Base-by-base conservation (phyloP, 2,329 filamentous ascomycete genomes). In the Echinosphaeria canescens region DNA sequence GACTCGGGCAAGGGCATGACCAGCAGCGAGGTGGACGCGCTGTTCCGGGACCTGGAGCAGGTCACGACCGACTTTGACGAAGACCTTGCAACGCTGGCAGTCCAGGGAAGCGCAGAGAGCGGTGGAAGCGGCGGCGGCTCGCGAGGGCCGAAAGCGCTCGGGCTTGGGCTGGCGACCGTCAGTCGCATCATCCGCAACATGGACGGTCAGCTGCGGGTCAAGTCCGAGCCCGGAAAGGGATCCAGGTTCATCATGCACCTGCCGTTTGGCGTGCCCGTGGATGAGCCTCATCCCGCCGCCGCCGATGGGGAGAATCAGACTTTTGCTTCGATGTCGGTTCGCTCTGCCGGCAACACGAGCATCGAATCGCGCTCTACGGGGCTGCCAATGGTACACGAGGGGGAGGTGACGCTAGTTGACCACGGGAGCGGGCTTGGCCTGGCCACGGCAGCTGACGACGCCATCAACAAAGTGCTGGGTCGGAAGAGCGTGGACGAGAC, bases 111-210 rank as follows among this genome's bases (percentile, higher is more conserved):
- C n/a, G n/a, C n/a, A n/a, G n/a, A n/a, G n/a, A n/a, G n/a, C n/a
- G 36, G 43, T 0, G 37, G 41, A 25, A n/a, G 46, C 22, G 30
- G 42, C 12, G 40, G 44, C 3, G 40, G 46, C 27, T 29, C 43
- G 10, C 33, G 32, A 22, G 36, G 51, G 13, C 33, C 43, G 12
- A 48, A 51, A 26, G 70, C 69, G 0, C 48, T 91, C 2, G 84
- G 84, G 0, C 59, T 92, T 8, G 84, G 82, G 0, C 57, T 92
- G n/a, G 82, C 82, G 1, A 59, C 90, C 10, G 82, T 91, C n/a
- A 76, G 79, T 11, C 67, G 82, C 20, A 79, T 81, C 19, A 60
- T 92, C 17, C 66, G 72, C n/a, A 91, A 82, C 40, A 88, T 91
- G 78, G 74, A 85, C 31, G 84, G 82, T 0, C 82, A 91, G 39